Base-by-base conservation (phyloP, 768 basidiomycete genomes). In the Hericium alpestre region DNA sequence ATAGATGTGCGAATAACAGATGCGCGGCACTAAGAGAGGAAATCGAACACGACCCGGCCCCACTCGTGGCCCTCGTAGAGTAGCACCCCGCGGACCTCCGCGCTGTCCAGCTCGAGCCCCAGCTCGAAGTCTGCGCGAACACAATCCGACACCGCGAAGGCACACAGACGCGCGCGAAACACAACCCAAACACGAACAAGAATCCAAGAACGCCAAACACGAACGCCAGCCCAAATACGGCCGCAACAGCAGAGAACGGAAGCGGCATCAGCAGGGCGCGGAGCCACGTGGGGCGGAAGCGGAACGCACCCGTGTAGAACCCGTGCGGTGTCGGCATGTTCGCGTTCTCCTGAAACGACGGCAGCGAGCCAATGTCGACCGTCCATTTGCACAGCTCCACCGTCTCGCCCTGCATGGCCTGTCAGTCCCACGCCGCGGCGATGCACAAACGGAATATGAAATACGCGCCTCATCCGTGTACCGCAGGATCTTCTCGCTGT, bases 321-420 rank as follows among this genome's bases (percentile, higher is more conserved):
- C 88, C 89, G 51, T 74, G 74, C 40, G 72, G 67, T 46, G 78
- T 74, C 10, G 81, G 76, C 56, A 74, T 64, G n/a, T 71, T 72
- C 52, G 86, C 84, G 61, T 86, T 84, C 59, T 83, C 81, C 66
- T 80, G 84, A 74, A 91, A 92, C 51, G 81, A 82, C 40, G 90
- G 90, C 54, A 93, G 71, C 23, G 84, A 77, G 46, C 81, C 80
- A 53, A 93, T 76, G 69, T 93, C 86, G 38, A 93, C 90, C 10
- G 86, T 91, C 90, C 90, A 93, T 71, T 87, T 85, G 73, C 87
- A 90, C 50, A 90, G 70, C 66, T 90, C 87, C 59, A 67, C 72
- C 3, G 80, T 83, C 65, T 87, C 87, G 27, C 87, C 87, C 77
- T 79, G 59, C 57, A 25, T n/a, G 38, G 55, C 25, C 38, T 48